Percentiles rank a stretch among this genome's conserved stretches.
Conservation (phyloP, 331 rosid species). For the Malus hybrid region DNA sequence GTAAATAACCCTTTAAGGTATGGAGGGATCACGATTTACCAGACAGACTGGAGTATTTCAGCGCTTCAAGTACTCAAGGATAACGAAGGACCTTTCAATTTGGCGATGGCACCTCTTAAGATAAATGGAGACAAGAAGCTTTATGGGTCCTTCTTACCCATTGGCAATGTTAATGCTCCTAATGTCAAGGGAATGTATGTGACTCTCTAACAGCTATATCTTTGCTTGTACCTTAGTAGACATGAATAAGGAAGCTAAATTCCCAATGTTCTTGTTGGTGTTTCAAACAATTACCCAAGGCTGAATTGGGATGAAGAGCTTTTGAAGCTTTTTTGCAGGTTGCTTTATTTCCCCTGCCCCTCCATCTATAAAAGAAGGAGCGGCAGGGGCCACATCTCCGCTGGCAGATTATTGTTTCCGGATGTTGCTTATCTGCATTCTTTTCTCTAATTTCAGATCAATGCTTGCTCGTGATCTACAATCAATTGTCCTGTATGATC, state of each 20-base stretch:
- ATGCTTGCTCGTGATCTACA: constrained; percentile 97
- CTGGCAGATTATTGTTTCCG: not conserved
- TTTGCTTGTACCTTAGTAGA: not conserved
- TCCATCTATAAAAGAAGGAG: not conserved
- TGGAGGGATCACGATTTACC: constrained; percentile 82
- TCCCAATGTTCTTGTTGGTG: not conserved
- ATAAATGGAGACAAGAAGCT: constrained; percentile 96
- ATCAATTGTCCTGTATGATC: constrained; percentile 72
- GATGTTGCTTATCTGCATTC: constrained; percentile 1
- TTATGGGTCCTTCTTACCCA: constrained; percentile 77
- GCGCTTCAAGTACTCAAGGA: constrained; percentile 80
- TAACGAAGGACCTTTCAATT: constrained; percentile 87
- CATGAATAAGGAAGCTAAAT: not conserved
- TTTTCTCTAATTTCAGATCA: constrained; percentile 48
- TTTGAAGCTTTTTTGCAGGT: not conserved
- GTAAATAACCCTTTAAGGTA: constrained; percentile 89
- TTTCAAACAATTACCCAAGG: not conserved
- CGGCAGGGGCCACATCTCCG: not conserved
- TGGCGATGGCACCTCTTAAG: constrained; percentile 91
- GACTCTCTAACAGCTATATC: not conserved
- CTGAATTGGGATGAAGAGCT: not conserved
- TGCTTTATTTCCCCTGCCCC: not conserved
- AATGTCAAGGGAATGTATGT: constrained; percentile 91
- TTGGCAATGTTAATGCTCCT: constrained; percentile 67
- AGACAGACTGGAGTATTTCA: constrained; percentile 91